phyloP scores from a whole-genome alignment of 148 eudicot genomes.

The Limonium bicolor region DNA sequence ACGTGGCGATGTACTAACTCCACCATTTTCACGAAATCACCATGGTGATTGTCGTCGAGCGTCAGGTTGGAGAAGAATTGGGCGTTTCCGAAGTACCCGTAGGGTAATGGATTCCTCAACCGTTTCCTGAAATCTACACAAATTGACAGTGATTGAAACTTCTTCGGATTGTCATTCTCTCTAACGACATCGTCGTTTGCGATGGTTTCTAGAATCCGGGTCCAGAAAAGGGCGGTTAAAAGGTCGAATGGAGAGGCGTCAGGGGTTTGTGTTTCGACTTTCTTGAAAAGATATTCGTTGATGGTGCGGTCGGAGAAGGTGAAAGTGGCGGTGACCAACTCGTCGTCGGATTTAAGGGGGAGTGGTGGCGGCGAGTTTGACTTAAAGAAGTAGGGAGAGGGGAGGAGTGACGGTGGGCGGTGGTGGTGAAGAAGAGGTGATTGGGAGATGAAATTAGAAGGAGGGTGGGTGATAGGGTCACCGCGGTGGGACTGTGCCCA shows the following conservation, averaged over 20 bases:
- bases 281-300: slow-evolving; percentile 13
- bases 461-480: slow-evolving; percentile 24
- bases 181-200: not conserved
- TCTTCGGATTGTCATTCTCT: not conserved
- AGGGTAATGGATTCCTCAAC: slow-evolving; percentile 21
- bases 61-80: slow-evolving; percentile 20
- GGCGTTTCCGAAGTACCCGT: slow-evolving; percentile 43
- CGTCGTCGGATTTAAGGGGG: not conserved
- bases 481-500: slow-evolving; percentile 29
- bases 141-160: slow-evolving; percentile 15
- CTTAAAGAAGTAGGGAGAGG: not conserved
- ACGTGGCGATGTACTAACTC: slow-evolving; percentile 20
- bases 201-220: slow-evolving; percentile 12
- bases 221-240: slow-evolving; percentile 48
- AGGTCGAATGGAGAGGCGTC: slow-evolving; percentile 37
- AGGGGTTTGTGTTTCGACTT: slow-evolving; percentile 9
- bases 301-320: slow-evolving; percentile 22
- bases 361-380: slow-evolving; percentile 6
- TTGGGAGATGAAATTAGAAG: too few relatives aligned
- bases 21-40: slow-evolving; percentile 9
- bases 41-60: slow-evolving; percentile 2
- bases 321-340: slow-evolving; percentile 26
- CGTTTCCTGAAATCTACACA: slow-evolving; percentile 36
- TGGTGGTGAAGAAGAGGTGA: slow-evolving; percentile 17
- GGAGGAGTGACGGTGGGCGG: slow-evolving; percentile 10